Conservation (phyloP, 2,329 filamentous ascomycete species). For the Trichoderma arundinaceum region DNA sequence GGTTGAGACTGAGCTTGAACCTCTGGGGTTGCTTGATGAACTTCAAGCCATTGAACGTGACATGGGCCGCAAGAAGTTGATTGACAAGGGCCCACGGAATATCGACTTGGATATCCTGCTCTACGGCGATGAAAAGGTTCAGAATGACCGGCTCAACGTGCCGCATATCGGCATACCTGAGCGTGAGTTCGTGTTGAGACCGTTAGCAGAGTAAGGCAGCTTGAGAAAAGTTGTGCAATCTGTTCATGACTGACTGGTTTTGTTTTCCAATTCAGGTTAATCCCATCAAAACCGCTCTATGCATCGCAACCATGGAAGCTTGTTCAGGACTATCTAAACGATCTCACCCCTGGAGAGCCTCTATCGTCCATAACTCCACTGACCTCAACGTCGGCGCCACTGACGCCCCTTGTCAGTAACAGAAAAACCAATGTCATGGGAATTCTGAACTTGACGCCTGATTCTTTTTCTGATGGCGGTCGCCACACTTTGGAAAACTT, state of each 20-base stretch:
- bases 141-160: slow-evolving; percentile 76
- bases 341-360: slow-evolving; percentile 56
- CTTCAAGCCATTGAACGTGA: slow-evolving; percentile 83
- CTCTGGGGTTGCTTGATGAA: slow-evolving; percentile 75
- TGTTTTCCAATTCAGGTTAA: slow-evolving; percentile 50
- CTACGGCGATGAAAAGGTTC: slow-evolving; percentile 71
- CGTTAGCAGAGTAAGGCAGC: slow-evolving; percentile 72
- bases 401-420: slow-evolving; percentile 63
- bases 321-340: slow-evolving; percentile 65
- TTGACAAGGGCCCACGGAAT: slow-evolving; percentile 92
- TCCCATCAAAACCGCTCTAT: slow-evolving; percentile 60
- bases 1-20: slow-evolving; percentile 80
- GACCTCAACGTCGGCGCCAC: slow-evolving; percentile 51
- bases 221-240: not conserved
- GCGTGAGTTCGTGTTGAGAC: slow-evolving; percentile 90
- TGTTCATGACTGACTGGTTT: not conserved
- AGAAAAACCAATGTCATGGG: slow-evolving; percentile 84
- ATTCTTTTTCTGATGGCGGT: slow-evolving; percentile 96
- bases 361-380: slow-evolving; percentile 66
- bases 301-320: slow-evolving; percentile 63
- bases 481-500: slow-evolving; percentile 62
- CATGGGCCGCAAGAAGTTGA: slow-evolving; percentile 79
- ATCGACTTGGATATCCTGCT: slow-evolving; percentile 94
- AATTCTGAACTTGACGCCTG: slow-evolving; percentile 91
- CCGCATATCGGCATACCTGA: slow-evolving; percentile 87